phyloP scores from a whole-genome alignment of 441 rosid species.

The Euphorbia schlechtendalii region DNA sequence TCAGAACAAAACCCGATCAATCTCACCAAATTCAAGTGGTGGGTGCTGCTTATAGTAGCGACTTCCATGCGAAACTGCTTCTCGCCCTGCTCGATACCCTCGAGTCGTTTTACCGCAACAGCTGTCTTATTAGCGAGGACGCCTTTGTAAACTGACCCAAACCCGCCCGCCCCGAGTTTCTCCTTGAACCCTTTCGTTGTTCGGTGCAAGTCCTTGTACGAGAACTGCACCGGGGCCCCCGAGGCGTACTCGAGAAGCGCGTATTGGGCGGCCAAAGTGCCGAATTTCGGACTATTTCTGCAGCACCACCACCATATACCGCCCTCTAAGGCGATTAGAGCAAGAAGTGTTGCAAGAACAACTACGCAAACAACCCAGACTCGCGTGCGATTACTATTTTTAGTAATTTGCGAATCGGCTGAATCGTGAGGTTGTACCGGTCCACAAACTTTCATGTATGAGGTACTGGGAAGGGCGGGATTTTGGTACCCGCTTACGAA shows the following conservation, averaged over 20 bases:
- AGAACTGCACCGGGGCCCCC: conserved; percentile 15
- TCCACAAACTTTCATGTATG: too few species aligned
- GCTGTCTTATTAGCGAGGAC: conserved; percentile 8
- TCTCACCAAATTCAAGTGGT: conserved; percentile 17
- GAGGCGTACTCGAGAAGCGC: conserved; percentile 18
- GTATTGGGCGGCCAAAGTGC: conserved; percentile 5
- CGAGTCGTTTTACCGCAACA: conserved; percentile 17
- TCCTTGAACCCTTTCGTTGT: conserved; percentile 16
- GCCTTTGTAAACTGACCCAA: conserved; percentile 17
- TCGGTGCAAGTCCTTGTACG: conserved; percentile 9
- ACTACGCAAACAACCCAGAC: background rate
- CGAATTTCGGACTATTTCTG: conserved; percentile 1
- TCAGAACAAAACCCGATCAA: conserved; percentile 12
- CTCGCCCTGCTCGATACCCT: conserved; percentile 19
- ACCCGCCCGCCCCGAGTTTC: conserved; percentile 16
- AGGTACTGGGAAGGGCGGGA: conserved; percentile 15
- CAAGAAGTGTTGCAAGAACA: background rate
- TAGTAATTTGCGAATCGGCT: conserved; percentile 7
- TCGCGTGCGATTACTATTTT: background rate
- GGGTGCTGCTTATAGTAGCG: conserved; percentile 15
- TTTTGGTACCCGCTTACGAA: conserved; percentile 8
- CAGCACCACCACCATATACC: conserved; percentile 11
- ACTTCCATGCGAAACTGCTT: conserved; percentile 18
- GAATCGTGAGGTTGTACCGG: conserved; percentile 11
- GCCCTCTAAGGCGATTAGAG: background rate